A percentile compares a stretch with the other conserved stretches of the same genome.
Conservation (phyloP, 345 rosid genomes). For the Aquilaria malaccensis region DNA sequence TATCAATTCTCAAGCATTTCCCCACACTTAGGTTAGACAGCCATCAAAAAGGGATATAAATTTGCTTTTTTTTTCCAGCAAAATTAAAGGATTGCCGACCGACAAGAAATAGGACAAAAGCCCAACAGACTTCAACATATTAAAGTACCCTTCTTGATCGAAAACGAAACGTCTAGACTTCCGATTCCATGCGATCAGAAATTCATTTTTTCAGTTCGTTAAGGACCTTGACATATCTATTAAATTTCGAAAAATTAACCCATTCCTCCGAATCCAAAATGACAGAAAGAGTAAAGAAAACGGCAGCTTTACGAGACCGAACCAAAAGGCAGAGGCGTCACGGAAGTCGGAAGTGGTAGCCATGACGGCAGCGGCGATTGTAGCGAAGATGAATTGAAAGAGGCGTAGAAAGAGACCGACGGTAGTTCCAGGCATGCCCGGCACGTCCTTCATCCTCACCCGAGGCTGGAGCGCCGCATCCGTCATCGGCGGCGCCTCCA, state of each 20-base stretch:
- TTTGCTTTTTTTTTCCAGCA: no score
- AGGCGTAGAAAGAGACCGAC: conserved; percentile 71
- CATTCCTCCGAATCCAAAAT: not conserved
- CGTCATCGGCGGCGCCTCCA: conserved; percentile 53
- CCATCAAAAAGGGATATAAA: no score
- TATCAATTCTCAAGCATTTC: no score
- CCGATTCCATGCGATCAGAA: no score
- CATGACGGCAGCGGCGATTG: conserved; percentile 59
- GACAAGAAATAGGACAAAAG: no score
- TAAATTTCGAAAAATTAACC: not conserved
- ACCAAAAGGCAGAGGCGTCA: conserved; percentile 70
- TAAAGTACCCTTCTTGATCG: no score
- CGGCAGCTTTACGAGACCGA: not conserved
- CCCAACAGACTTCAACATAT: no score
- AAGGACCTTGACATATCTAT: no score
- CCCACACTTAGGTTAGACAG: no score
- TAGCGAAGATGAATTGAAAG: conserved; percentile 46
- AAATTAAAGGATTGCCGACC: no score
- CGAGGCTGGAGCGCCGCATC: conserved; percentile 35
- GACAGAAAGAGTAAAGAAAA: not conserved
- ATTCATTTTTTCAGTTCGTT: no score
- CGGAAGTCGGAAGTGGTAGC: conserved; percentile 61
- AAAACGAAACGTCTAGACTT: no score
- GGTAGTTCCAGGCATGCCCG: conserved; percentile 82
- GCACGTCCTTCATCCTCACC: conserved; percentile 66